These are phyloP conservation scores for cucumber (Cucumis sativus) DNA, from an alignment of 306 rosid species.

Conservation along the genomic window Cucumber_9930_V3 NC_026655.2:1372501-1373000, in stretches of 20 bases:
- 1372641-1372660: background rate
- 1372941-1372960: conserved; percentile 77
- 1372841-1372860: conserved; percentile 29
- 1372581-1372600: background rate
- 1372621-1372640: background rate
- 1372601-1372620: background rate
- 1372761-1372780: conserved; percentile 30
- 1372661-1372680: conserved; percentile 12
- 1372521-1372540: no score
- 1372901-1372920: conserved; percentile 52
- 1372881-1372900: conserved; percentile 48
- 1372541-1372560: background rate
- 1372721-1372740: conserved; percentile 54
- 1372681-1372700: conserved; percentile 17
- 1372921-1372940: conserved; percentile 75
- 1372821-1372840: conserved; percentile 67
- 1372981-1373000: conserved; percentile 44
- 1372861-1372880: conserved; percentile 41
- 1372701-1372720: conserved; percentile 21
- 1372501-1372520: no score
- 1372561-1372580: background rate
- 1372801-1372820: conserved; percentile 65
- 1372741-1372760: conserved; percentile 43
- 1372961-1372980: conserved; percentile 53
- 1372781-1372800: conserved; percentile 56